Evolutionary conservation across 164 flowering plant species (phyloP), one percentile per base, ranked within the genome.

Genomic region (Chimonanthus salicifolius): DNA sequence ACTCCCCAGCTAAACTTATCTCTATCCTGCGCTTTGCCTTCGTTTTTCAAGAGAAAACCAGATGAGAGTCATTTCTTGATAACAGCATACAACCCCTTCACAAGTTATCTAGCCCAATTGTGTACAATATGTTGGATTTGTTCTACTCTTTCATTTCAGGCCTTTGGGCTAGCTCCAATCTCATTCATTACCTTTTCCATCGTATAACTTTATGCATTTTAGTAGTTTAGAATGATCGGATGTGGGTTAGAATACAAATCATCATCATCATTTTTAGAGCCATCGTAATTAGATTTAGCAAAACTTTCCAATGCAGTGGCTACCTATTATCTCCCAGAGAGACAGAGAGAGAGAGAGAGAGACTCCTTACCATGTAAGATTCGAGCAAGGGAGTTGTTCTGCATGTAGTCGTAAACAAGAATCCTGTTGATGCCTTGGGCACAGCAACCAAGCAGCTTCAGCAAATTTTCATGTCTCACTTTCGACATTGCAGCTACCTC

Each of bases 381-480:
- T 75, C 85, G 86, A 49, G 90, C 84, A 50, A 94, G 89, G 84
- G 97, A 91, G 68, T 88, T 91, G 75, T 90, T 92, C 80, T 91
- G 92, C 72, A 90, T 87, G 74, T 87, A 92, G 76, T 85, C 86
- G 83, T 92, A 94, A 69, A 94, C 94, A 75, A 94, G 77, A 73
- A 90, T 89, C 79, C 97, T 88, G 18, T 89, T 87, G 69, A 82
- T 73, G 65, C 74, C 90, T 81, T 92, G 90, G 49, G 84, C 90
- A 70, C 98, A 94, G 76, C 97, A 91, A 15, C 98, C 98, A 66
- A 84, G 84, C 13, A 94, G 88, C 79, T 85, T 80, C 54, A 92
- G 93, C 58, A 94, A 80, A 80, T 92, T 91, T 77, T 87, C 87
- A 79, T 94, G 98, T 74, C 85, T 82, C 58, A 91, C 80, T 67